A percentile compares a stretch with the other conserved stretches of the same genome.
Evolutionary conservation across 306 rosid species (phyloP).

Genomic region (Prunus fruticosa): DNA sequence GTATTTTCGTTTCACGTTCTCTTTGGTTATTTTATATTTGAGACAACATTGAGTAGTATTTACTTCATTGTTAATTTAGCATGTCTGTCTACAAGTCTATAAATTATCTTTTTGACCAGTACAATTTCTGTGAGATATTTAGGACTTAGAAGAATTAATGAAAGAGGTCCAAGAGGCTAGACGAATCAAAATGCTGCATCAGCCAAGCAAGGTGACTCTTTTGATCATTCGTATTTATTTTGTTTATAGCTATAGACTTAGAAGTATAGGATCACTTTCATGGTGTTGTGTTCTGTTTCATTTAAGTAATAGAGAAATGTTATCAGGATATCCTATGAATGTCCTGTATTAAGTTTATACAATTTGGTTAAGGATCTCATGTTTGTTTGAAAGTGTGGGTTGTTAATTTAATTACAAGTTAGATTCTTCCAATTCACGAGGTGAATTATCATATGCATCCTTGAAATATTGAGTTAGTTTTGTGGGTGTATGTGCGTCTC

Average conservation of each 20-base stretch:
- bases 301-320: neutral
- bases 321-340: too few species aligned
- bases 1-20: constrained; percentile 2
- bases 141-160: constrained; percentile 91
- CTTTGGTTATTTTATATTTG: neutral
- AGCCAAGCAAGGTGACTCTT: constrained; percentile 80
- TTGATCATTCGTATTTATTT: constrained; percentile 11
- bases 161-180: constrained; percentile 98
- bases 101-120: constrained; percentile 18
- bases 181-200: constrained; percentile 92
- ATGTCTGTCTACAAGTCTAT: neutral
- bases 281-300: neutral
- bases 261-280: neutral
- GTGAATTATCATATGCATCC: too few species aligned
- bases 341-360: too few species aligned
- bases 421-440: too few species aligned
- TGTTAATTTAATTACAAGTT: too few species aligned
- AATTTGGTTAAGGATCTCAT: too few species aligned
- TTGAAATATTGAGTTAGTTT: too few species aligned
- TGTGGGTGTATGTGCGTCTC: too few species aligned
- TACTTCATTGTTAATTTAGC: neutral
- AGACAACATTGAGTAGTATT: neutral
- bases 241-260: constrained; percentile 6
- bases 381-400: too few species aligned
- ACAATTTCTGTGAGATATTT: constrained; percentile 25